Evolutionary conservation across 192 early-diverging fungal species (phyloP), one percentile per base, ranked within the genome.

Genomic region (Backusella macrospora): DNA sequence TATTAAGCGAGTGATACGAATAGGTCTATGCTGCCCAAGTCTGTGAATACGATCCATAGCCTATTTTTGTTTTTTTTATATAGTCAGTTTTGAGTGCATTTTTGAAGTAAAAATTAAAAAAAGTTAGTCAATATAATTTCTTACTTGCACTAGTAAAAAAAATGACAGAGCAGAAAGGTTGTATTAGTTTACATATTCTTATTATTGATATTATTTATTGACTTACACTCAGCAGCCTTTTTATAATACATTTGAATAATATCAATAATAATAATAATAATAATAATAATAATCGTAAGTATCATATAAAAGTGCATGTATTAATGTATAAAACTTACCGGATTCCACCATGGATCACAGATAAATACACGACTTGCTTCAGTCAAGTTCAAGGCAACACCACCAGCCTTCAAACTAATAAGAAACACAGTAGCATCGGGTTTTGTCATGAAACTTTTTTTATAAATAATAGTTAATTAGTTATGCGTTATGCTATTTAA

Each of bases 11-110:
- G 93, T 95, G 65, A 96, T 93, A 64, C 92, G 88, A 77, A 98
- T 95, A 1, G 96, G 96, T 29, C 96, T 87, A 72, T 89, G 85
- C 75, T 98, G 96, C 14, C 96, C 96, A 75, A 98, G 86, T 59
- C 95, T 87, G 78, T 96, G 96, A 73, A 98, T 96, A 26, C 96
- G 94, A 72, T 96, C 96, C 90, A 96, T 94, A 10, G 96, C 96
- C 80, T 98, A 94, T 26, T 83, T 37, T 67, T 9, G 13, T 59
- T 52, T 67, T 9, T 26, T 59, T 52, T 52, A 2, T 21, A 59
- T 26, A 3, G 8, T 26, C 3, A 23, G 13, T 59, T 5, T 59
- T 59, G 26, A 23, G 21, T 59, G 9, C 10, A 21, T 34, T 34
- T 34, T 34, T 34, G 7, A 59, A 59, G 9, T 26, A 37, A 40